Evolutionary conservation across 108 stramenopile genomes (phyloP).

Genomic region (Parietichytrium sp.): DNA sequence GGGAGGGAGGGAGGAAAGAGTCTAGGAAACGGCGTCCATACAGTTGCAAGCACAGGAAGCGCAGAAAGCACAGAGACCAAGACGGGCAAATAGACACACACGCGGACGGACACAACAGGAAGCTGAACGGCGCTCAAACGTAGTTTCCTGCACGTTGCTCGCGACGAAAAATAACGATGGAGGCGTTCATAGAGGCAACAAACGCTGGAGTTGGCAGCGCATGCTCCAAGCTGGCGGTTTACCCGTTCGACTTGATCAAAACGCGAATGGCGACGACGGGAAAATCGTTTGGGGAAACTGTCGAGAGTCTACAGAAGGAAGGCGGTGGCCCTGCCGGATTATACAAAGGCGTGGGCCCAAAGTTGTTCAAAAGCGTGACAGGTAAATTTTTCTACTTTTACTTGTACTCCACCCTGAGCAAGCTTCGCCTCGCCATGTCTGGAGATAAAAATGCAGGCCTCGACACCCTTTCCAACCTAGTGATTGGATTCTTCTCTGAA

Average conservation of each 20-base stretch:
- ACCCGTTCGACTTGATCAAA: constrained; percentile 34
- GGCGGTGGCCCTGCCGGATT: neutral
- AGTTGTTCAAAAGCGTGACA: constrained; percentile 28
- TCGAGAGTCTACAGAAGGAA: neutral
- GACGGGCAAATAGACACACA: no score
- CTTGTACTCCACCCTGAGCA: constrained; percentile 13
- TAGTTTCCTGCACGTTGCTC: no score
- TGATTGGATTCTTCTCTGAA: constrained; percentile 26
- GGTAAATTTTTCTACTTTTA: constrained; percentile 38
- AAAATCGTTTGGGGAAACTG: neutral
- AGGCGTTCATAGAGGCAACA: constrained; percentile 36
- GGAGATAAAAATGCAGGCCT: neutral
- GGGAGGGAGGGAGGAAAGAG: no score
- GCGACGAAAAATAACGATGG: neutral
- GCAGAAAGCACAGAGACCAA: no score
- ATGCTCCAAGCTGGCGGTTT: constrained; percentile 25
- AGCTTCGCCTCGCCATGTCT: neutral
- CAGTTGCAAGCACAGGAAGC: no score
- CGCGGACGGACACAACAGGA: no score
- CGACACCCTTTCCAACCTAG: constrained; percentile 13
- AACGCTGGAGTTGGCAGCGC: constrained; percentile 37
- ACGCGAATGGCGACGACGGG: constrained; percentile 35
- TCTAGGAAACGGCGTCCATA: no score
- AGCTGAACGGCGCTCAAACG: no score
- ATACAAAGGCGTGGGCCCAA: constrained; percentile 15